Conservation (phyloP, 805 yeast genomes). For the Saturnispora serradocipensis region DNA sequence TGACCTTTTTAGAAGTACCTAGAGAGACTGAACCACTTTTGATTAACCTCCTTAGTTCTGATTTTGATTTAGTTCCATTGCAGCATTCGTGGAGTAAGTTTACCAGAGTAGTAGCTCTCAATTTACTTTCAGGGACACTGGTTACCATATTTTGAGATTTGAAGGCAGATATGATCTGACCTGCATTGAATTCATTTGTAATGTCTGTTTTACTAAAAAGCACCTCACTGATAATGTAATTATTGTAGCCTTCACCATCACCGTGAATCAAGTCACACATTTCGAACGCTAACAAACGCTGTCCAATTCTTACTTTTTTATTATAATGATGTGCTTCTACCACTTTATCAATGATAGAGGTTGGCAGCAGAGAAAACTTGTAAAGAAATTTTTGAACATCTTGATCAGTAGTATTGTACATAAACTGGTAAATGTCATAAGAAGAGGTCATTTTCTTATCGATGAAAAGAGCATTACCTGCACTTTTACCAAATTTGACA, state of each 20-base stretch:
- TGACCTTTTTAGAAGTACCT: slow-evolving; percentile 46
- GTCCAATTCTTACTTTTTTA: slow-evolving; percentile 66
- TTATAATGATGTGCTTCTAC: slow-evolving; percentile 42
- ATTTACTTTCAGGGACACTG: slow-evolving; percentile 26
- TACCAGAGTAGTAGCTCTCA: slow-evolving; percentile 34
- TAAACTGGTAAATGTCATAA: slow-evolving; percentile 76
- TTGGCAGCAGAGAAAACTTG: slow-evolving; percentile 72
- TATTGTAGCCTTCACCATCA: slow-evolving; percentile 57
- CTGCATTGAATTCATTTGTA: slow-evolving; percentile 34
- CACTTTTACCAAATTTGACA: slow-evolving; percentile 92
- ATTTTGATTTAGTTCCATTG: slow-evolving; percentile 36
- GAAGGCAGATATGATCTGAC: slow-evolving; percentile 47
- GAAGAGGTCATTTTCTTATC: slow-evolving; percentile 68
- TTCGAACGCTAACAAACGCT: slow-evolving; percentile 69
- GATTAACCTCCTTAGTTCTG: slow-evolving; percentile 38
- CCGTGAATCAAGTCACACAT: slow-evolving; percentile 88
- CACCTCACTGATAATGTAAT: slow-evolving; percentile 57
- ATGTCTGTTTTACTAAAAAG: slow-evolving; percentile 34
- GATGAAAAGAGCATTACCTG: slow-evolving; percentile 92
- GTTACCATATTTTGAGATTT: slow-evolving; percentile 46
- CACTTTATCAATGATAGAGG: slow-evolving; percentile 45
- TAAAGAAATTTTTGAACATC: slow-evolving; percentile 62
- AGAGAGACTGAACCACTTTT: slow-evolving; percentile 64
- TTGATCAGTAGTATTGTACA: slow-evolving; percentile 69
- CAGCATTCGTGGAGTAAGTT: slow-evolving; percentile 41